These are phyloP conservation scores for Schizonepeta tenuifolia DNA, from an alignment of 257 asterid species.

Conservation along the genomic window DNA sequence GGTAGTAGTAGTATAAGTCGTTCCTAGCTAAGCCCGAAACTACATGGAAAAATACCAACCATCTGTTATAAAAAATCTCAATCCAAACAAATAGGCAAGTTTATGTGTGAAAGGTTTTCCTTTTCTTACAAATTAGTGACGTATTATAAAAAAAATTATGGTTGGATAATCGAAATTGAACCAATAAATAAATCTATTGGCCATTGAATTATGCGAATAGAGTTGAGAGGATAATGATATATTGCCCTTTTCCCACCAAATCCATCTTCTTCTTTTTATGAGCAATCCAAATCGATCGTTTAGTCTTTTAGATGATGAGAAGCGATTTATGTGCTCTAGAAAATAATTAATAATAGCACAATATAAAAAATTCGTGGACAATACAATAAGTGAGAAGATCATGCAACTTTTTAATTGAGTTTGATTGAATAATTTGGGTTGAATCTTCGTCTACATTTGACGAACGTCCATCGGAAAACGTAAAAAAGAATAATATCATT, in stretches of 20 bases:
- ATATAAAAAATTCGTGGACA: too few relatives aligned
- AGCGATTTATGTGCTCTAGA: too few relatives aligned
- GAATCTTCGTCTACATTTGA: neutral
- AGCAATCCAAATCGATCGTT: too few relatives aligned
- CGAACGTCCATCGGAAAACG: too few relatives aligned
- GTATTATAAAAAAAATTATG: neutral
- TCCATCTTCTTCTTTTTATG: too few relatives aligned
- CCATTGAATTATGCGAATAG: neutral
- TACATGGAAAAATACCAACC: conserved; percentile 6
- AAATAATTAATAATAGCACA: too few relatives aligned
- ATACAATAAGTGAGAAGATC: too few relatives aligned
- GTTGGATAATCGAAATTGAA: neutral
- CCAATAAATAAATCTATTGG: neutral
- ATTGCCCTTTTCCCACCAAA: too few relatives aligned
- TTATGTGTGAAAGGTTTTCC: neutral
- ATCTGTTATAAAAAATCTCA: neutral
- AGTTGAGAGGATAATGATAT: neutral
- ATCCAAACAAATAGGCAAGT: conserved; percentile 12
- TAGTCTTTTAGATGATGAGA: too few relatives aligned
- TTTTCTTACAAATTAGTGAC: neutral
- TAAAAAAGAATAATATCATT: too few relatives aligned
- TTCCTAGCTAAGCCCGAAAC: neutral
- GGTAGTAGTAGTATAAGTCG: neutral
- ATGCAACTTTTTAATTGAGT: too few relatives aligned
- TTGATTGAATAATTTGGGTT: neutral